Percentiles rank a stretch among this genome's conserved stretches.
These are phyloP conservation scores for Aspergillus sp. DNA, from an alignment of 2,329 filamentous ascomycete genomes.

Conservation along the genomic window DNA sequence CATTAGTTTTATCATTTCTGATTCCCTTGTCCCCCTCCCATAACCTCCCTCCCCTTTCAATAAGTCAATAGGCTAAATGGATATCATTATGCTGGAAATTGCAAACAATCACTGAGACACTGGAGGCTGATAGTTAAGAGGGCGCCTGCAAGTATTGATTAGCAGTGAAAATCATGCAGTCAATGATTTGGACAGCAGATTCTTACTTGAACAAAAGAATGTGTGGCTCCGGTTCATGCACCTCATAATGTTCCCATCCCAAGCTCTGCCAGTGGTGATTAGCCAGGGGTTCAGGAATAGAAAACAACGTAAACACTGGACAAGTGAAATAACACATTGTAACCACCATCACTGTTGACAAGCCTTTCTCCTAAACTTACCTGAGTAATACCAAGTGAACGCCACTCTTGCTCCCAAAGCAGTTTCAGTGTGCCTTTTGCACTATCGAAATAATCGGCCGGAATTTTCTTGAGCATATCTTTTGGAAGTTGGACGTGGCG, in stretches of 20 bases:
- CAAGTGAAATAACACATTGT: not conserved
- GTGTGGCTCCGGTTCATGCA: slow-evolving; percentile 96
- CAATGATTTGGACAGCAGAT: slow-evolving; percentile 6
- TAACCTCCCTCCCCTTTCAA: not conserved
- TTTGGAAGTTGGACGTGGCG: slow-evolving; percentile 96
- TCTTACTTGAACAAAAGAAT: slow-evolving; percentile 97
- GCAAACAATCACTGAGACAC: slow-evolving; percentile 25
- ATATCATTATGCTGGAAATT: not conserved
- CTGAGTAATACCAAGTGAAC: slow-evolving; percentile 93
- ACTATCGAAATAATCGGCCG: slow-evolving; percentile 86
- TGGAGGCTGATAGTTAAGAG: slow-evolving; percentile 76
- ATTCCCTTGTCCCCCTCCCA: not conserved
- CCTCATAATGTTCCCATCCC: slow-evolving; percentile 98
- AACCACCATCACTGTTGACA: too few relatives aligned
- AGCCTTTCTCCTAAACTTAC: slow-evolving; percentile 42
- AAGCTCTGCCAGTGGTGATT: slow-evolving; percentile 60
- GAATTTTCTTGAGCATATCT: slow-evolving; percentile 95
- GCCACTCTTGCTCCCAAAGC: slow-evolving; percentile 98
- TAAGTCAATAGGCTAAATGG: not conserved
- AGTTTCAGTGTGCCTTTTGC: slow-evolving; percentile 89
- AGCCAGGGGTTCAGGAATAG: not conserved
- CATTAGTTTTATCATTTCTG: not conserved
- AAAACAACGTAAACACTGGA: not conserved
- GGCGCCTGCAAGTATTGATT: slow-evolving; percentile 51
- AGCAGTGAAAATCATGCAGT: slow-evolving; percentile 13